Evolutionary conservation across 2,329 filamentous ascomycete genomes (phyloP), one percentile per base, ranked within the genome.

Genomic region (Thelonectria blattea): DNA sequence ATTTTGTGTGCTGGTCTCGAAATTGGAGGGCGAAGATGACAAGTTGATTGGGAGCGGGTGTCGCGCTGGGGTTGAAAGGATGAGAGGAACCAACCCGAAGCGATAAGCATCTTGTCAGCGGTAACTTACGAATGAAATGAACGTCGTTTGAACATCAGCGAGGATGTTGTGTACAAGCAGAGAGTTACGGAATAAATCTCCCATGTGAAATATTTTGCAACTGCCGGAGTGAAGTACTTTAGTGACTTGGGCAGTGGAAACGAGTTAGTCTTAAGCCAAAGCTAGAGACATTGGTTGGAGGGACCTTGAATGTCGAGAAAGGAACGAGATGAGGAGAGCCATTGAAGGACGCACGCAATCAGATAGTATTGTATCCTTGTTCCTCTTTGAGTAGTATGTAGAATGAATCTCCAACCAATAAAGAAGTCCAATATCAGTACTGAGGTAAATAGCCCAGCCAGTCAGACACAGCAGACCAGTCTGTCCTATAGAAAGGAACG

Each of bases 141-240:
- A 20, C 17, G 17, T 32, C n/a, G 46, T 47, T 2, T 55, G 52
- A 55, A 52, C 52, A 51, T 55, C 52, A 48, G 32, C 20, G 15
- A 32, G 48, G 49, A 52, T 14, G 37, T 32, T 27, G 18, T 32
- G 22, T 24, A 24, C 22, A 52, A 17, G 37, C 9, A 37, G 22
- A 45, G 12, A 30, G 9, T 32, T 41, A 24, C 47, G 42, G 32
- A 55, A 55, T 32, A 55, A 30, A 56, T 49, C 34, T 42, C 52
- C 22, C 34, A 32, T 48, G 27, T 39, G 3, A 49, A 14, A 32
- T 30, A 20, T 30, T 14, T n/a, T 24, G 15, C 34, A 7, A 14
- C 11, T 15, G 34, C 7, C 7, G 15, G 15, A 3, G 34, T 37
- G 34, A 37, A 14, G 11, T 11, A 7, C 11, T 11, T 12, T 15